Evolutionary conservation across 208 protist species (phyloP).

Genomic region (Herpetomonas muscarum): DNA sequence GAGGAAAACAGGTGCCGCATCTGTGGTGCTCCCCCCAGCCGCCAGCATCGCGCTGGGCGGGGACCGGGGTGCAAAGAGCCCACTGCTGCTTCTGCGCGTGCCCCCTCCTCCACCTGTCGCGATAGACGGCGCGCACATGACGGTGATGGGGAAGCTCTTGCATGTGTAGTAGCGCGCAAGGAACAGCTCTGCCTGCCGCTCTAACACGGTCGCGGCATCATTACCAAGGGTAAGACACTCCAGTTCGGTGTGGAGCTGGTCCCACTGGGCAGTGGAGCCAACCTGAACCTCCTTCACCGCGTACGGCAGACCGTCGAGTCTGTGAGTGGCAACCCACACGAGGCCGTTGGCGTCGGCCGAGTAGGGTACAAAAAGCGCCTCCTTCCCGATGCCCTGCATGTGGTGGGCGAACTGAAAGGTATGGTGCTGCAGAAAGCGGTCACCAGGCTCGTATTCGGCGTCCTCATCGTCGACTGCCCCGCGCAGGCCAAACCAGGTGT

Average conservation of each 20-base stretch:
- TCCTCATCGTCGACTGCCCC: neutral
- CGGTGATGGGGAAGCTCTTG: neutral
- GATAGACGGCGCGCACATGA: conserved; percentile 1
- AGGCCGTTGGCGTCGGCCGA: conserved; percentile 51
- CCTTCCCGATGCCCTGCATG: conserved; percentile 9
- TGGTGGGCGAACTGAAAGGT: conserved; percentile 56
- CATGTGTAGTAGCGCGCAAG: conserved; percentile 50
- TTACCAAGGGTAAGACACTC: conserved; percentile 35
- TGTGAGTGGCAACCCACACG: conserved; percentile 52
- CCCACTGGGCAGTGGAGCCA: conserved; percentile 8
- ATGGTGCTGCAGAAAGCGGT: conserved; percentile 56
- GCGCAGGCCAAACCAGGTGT: too few relatives aligned
- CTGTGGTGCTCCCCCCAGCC: neutral
- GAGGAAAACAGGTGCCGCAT: conserved; percentile 19
- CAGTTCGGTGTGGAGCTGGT: conserved; percentile 22
- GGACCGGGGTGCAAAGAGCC: too few relatives aligned
- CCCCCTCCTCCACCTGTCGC: conserved; percentile 2
- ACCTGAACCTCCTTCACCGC: conserved; percentile 57
- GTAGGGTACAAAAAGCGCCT: conserved; percentile 18
- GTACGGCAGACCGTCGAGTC: conserved; percentile 53
- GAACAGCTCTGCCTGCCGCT: conserved; percentile 23
- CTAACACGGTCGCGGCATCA: conserved; percentile 6
- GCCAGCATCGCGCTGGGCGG: too few relatives aligned
- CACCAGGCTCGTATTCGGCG: conserved; percentile 31
- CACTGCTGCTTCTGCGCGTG: too few relatives aligned